A percentile compares a stretch with the other conserved stretches of the same genome.
phyloP scores from a whole-genome alignment of 2,329 filamentous ascomycete species.

The Aureobasidium pullulans region DNA sequence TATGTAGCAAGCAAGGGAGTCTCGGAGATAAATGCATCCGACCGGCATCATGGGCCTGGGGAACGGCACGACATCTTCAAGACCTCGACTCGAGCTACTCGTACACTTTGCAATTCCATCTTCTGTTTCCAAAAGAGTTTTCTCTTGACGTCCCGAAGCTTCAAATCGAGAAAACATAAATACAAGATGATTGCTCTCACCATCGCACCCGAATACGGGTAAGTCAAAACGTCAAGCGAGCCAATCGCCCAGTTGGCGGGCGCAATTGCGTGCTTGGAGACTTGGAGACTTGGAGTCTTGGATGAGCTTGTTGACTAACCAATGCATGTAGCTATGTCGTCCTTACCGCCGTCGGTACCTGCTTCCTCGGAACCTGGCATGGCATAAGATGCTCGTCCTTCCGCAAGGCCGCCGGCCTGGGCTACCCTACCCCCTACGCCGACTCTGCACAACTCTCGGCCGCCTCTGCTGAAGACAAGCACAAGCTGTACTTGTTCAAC shows the following conservation, averaged over 20 bases:
- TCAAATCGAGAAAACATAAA: not conserved
- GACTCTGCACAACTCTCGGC: constrained; percentile 45
- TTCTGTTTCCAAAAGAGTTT: too few species aligned
- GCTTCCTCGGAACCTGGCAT: constrained; percentile 48
- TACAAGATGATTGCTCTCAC: constrained; percentile 27
- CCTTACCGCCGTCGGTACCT: constrained; percentile 46
- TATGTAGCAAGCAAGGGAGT: not conserved
- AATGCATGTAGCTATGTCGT: constrained; percentile 44
- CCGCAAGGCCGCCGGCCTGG: constrained; percentile 47
- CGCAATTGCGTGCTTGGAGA: constrained; percentile 4
- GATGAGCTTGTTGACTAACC: not conserved
- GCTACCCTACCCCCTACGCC: constrained; percentile 54
- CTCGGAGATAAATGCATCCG: constrained; percentile 7
- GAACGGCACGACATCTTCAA: not conserved
- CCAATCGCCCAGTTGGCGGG: not conserved
- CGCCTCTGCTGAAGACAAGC: constrained; percentile 32
- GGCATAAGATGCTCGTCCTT: constrained; percentile 36
- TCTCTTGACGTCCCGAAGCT: too few species aligned
- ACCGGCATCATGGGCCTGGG: not conserved
- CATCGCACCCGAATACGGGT: constrained; percentile 44
- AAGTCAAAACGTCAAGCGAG: constrained; percentile 17
- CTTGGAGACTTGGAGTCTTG: too few species aligned
- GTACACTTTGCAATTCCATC: not conserved
- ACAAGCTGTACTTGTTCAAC: constrained; percentile 40
- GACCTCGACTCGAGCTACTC: not conserved